Evolutionary conservation across 2,329 filamentous ascomycete species (phyloP).

Genomic region (Fusarium hainanense): DNA sequence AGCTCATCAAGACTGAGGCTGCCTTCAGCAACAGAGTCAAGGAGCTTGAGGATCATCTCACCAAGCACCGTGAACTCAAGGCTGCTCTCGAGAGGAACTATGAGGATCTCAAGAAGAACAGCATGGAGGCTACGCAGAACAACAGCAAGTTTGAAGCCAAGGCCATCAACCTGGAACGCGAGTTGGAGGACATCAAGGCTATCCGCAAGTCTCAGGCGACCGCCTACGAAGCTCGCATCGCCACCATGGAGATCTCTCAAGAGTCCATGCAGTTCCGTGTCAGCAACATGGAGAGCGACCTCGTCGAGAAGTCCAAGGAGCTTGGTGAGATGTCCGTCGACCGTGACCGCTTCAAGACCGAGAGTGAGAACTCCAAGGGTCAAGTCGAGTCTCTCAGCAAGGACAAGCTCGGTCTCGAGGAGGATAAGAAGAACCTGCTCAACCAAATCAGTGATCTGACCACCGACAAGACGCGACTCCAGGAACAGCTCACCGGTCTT

Average conservation of each 20-base stretch:
- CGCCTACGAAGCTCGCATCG: conserved; percentile 42
- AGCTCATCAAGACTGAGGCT: conserved; percentile 38
- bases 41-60: conserved; percentile 44
- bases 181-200: conserved; percentile 41
- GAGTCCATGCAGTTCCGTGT: conserved; percentile 44
- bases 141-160: conserved; percentile 41
- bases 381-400: conserved; percentile 37
- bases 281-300: conserved; percentile 40
- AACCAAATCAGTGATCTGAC: conserved; percentile 32
- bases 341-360: conserved; percentile 38
- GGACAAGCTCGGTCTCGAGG: conserved; percentile 38
- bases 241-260: conserved; percentile 45
- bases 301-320: conserved; percentile 41
- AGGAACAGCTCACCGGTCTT: conserved; percentile 37
- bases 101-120: conserved; percentile 43
- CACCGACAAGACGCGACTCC: conserved; percentile 29
- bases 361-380: conserved; percentile 34
- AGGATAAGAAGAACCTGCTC: conserved; percentile 40
- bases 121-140: conserved; percentile 15
- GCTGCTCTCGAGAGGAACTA: conserved; percentile 44
- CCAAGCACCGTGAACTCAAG: conserved; percentile 43
- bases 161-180: conserved; percentile 43
- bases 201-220: conserved; percentile 44
- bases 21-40: conserved; percentile 41
- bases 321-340: conserved; percentile 41